phyloP scores from a whole-genome alignment of 192 early-diverging fungal species.

The Gaertneriomyces semiglobifer region DNA sequence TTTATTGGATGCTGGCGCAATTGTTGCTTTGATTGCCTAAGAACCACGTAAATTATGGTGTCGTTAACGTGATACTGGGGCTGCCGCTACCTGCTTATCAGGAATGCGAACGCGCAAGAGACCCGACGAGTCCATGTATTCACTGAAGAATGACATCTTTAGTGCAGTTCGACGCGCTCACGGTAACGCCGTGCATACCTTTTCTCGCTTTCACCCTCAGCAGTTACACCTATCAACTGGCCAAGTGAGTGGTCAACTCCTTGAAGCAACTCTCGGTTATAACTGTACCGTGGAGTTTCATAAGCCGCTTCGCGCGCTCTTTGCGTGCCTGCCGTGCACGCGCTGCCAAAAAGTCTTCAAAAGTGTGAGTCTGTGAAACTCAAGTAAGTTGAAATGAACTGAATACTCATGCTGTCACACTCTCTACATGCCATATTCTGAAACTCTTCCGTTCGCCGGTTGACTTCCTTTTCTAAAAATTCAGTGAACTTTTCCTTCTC shows the following conservation, averaged over 20 bases:
- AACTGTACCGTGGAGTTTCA: slow-evolving; percentile 35
- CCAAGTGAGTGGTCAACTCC: neutral
- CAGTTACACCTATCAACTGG: neutral
- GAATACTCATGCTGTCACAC: neutral
- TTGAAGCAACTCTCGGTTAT: neutral
- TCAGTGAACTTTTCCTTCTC: slow-evolving; percentile 52
- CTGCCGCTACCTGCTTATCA: slow-evolving; percentile 19
- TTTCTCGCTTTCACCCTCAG: neutral
- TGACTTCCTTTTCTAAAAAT: slow-evolving; percentile 56
- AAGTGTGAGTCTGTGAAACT: slow-evolving; percentile 48
- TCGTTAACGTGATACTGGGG: no score
- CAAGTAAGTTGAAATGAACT: neutral
- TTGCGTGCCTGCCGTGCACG: slow-evolving; percentile 42
- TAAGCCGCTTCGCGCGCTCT: slow-evolving; percentile 43
- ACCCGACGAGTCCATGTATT: slow-evolving; percentile 18
- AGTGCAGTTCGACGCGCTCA: no score
- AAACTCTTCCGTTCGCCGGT: slow-evolving; percentile 49
- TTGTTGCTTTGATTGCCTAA: no score
- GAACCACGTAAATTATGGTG: no score
- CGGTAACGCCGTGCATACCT: neutral
- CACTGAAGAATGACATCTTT: neutral
- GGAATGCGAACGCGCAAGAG: slow-evolving; percentile 24
- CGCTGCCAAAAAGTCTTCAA: slow-evolving; percentile 54
- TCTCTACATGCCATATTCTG: slow-evolving; percentile 39
- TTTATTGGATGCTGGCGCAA: no score